Conservation (phyloP, 768 basidiomycete genomes). For the Strobilomyces confusus region DNA sequence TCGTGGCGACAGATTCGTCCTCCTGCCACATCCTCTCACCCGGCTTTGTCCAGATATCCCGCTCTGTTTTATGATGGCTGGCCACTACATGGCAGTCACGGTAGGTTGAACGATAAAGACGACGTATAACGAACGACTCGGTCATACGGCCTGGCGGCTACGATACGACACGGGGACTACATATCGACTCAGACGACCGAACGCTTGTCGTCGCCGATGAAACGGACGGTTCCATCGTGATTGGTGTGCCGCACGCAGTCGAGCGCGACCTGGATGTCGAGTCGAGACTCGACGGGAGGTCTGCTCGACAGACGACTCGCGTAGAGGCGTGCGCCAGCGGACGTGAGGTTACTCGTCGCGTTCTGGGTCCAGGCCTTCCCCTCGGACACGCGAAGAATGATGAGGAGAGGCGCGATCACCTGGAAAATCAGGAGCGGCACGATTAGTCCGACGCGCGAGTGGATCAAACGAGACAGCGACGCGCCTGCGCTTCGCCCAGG, state of each 20-base stretch:
- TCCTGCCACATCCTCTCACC: no score
- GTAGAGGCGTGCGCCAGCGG: not conserved
- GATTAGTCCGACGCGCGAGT: not conserved
- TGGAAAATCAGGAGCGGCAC: slow-evolving; percentile 8
- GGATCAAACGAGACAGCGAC: not conserved
- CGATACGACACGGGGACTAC: no score
- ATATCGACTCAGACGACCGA: not conserved
- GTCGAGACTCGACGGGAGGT: not conserved
- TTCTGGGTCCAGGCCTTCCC: slow-evolving; percentile 40
- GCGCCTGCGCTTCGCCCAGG: slow-evolving; percentile 29
- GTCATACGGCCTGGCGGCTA: no score
- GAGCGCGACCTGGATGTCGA: slow-evolving; percentile 19
- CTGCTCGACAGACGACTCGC: slow-evolving; percentile 7
- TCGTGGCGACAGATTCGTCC: no score
- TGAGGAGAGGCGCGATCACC: slow-evolving; percentile 47
- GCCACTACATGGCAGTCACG: no score
- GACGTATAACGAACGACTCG: no score
- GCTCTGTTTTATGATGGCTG: no score
- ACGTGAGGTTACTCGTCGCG: slow-evolving; percentile 5
- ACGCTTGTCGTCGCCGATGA: not conserved
- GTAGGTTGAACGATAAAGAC: no score
- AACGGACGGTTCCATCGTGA: not conserved
- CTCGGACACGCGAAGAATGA: slow-evolving; percentile 43
- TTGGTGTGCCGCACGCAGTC: slow-evolving; percentile 1
- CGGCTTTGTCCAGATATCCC: no score